Evolutionary conservation across 768 basidiomycete genomes (phyloP).

Genomic region (Suillus hirtellus): DNA sequence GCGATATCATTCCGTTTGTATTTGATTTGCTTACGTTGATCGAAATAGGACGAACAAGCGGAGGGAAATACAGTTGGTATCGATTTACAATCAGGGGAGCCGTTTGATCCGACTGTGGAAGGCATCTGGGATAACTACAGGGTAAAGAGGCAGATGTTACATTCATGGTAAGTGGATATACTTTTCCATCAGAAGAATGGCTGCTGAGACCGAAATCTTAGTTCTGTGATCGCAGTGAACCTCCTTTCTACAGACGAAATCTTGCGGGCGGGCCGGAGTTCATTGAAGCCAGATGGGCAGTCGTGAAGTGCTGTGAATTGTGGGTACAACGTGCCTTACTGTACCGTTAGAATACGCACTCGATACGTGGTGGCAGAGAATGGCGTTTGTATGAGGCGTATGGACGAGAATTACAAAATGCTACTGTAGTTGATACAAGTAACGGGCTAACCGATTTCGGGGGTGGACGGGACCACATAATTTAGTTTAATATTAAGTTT

Average conservation of each 20-base stretch:
- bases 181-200: conserved; percentile 18
- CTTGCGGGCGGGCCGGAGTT: conserved; percentile 83
- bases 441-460: neutral
- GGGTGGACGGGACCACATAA: neutral
- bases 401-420: conserved; percentile 11
- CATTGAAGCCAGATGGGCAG: conserved; percentile 78
- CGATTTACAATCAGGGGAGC: conserved; percentile 91
- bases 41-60: conserved; percentile 79
- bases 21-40: conserved; percentile 17
- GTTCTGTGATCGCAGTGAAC: conserved; percentile 94
- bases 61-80: conserved; percentile 93
- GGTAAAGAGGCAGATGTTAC: conserved; percentile 98
- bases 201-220: conserved; percentile 36
- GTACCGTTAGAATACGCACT: neutral
- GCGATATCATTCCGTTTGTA: conserved; percentile 21
- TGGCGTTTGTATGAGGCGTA: neutral
- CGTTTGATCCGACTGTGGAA: conserved; percentile 92
- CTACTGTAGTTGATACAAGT: conserved; percentile 8
- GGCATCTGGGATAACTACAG: conserved; percentile 99
- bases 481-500: conserved; percentile 8
- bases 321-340: conserved; percentile 12
- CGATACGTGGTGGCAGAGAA: neutral
- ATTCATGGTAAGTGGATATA: conserved; percentile 73
- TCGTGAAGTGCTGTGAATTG: conserved; percentile 35
- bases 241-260: conserved; percentile 96